Evolutionary conservation across 129 eudicot genomes (phyloP), one percentile per base, ranked within the genome.

Genomic region (Flaveria ramosissima): DNA sequence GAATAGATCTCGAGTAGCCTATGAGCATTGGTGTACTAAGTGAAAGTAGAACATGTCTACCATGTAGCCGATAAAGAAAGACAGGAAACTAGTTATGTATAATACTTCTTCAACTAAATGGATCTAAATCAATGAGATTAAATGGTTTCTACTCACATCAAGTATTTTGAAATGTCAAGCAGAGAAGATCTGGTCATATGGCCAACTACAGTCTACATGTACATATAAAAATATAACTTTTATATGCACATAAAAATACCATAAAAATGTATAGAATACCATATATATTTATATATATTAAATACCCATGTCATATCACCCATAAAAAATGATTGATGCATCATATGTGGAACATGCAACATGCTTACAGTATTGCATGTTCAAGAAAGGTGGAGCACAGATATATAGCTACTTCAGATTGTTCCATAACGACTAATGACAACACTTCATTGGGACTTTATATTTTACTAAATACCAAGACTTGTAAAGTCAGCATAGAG

Each of bases 141-240:
- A 68, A 69, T 79, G 60, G 75, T 75, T 26, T 71, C 51, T 65
- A 70, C 82, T 75, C 74, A 80, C 87, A 84, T 72, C 61, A 64
- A 75, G 73, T 77, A 84, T 75, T 79, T 47, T 53, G 32, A 79
- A 80, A 70, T 83, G 74, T 75, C 72, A 68, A 26, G 72, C 46
- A 68, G 30, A 53, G 74, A 61, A 78, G 78, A 79, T 64, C 78
- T 66, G 52, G 62, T 79, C 73, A 79, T 51, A 72, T 68, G 73
- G 13, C 56, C 48, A 27, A 41, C 68, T 77, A 51, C n/a, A n/a
- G n/a, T n/a, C n/a, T n/a, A n/a, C 27, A 77, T 67, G 57, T 68
- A 53, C 23, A 36, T 62, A 1, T 3, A 45, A 9, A 15, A 26
- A 68, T 41, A n/a, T 15, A 78, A 36, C 51, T 70, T 70, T 46